phyloP scores from a whole-genome alignment of 805 yeast genomes.

The Schwanniomyces pseudopolymorphus region DNA sequence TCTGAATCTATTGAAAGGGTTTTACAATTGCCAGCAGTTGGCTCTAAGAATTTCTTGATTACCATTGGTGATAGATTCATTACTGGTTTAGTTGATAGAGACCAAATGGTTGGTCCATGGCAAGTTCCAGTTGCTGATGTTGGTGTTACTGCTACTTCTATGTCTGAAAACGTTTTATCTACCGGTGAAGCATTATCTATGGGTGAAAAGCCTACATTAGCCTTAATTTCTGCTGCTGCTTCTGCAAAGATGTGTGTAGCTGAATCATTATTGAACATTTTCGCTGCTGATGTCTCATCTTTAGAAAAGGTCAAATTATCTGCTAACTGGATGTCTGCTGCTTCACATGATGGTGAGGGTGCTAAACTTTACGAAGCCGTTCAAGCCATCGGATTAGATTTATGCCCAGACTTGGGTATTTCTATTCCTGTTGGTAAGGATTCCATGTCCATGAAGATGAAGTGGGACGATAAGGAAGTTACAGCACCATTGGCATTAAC shows the following conservation, averaged over 20 bases:
- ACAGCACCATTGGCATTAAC: conserved; percentile 93
- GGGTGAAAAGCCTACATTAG: conserved; percentile 95
- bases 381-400: conserved; percentile 89
- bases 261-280: conserved; percentile 82
- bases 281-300: conserved; percentile 84
- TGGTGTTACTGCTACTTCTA: conserved; percentile 90
- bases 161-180: conserved; percentile 64
- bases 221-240: conserved; percentile 83
- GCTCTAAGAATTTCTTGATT: conserved; percentile 88
- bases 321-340: conserved; percentile 99
- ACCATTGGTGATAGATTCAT: conserved; percentile 99
- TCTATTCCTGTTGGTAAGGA: conserved; percentile 98
- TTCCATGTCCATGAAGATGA: conserved; percentile 99
- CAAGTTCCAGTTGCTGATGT: conserved; percentile 99
- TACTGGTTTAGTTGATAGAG: conserved; percentile 94
- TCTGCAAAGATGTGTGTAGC: conserved; percentile 96
- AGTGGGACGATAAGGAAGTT: conserved; percentile 90
- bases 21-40: conserved; percentile 87
- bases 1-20: conserved; percentile 78
- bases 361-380: conserved; percentile 94
- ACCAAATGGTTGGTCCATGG: conserved; percentile 99
- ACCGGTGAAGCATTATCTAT: conserved; percentile 98
- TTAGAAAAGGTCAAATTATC: conserved; percentile 78
- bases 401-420: conserved; percentile 90
- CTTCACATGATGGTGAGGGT: conserved; percentile 94